A percentile compares a stretch with the other conserved stretches of the same genome.
These are phyloP conservation scores for Psilocybe subaeruginosa DNA, from an alignment of 768 basidiomycete species.

Conservation along the genomic window DNA sequence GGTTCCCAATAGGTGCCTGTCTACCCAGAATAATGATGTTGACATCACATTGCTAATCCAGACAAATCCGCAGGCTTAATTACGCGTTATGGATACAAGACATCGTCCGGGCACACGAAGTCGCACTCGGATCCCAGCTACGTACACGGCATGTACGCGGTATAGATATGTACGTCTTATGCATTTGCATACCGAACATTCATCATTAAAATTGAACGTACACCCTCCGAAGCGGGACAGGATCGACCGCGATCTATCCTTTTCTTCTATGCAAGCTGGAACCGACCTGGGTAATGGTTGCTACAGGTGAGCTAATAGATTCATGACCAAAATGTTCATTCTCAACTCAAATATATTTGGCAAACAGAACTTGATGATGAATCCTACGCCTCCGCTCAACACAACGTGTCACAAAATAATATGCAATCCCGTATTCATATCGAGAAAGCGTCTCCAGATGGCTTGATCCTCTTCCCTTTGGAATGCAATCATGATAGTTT, in stretches of 20 bases:
- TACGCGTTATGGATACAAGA: conserved; percentile 89
- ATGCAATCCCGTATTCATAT: conserved; percentile 56
- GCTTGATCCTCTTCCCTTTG: conserved; percentile 51
- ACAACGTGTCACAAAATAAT: conserved; percentile 61
- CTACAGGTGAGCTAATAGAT: conserved; percentile 54
- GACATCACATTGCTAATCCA: not conserved
- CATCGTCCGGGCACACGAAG: conserved; percentile 42
- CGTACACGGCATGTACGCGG: conserved; percentile 40
- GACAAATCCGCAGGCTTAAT: conserved; percentile 59
- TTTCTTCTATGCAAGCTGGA: conserved; percentile 65
- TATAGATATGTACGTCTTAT: conserved; percentile 68
- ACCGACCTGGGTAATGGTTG: conserved; percentile 60
- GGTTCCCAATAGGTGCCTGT: conserved; percentile 71
- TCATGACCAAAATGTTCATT: no score
- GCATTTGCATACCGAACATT: not conserved
- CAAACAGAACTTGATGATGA: conserved; percentile 67
- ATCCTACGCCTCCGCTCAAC: conserved; percentile 58
- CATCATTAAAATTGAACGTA: not conserved
- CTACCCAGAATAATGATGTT: no score
- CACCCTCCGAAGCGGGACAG: conserved; percentile 72
- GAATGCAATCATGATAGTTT: conserved; percentile 36
- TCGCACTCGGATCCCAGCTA: conserved; percentile 13
- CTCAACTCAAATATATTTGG: not conserved
- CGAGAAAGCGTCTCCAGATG: conserved; percentile 34
- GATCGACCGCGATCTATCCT: conserved; percentile 89